phyloP scores from a whole-genome alignment of 1,284 basidiomycete genomes.

The Stereum hirsutum region DNA sequence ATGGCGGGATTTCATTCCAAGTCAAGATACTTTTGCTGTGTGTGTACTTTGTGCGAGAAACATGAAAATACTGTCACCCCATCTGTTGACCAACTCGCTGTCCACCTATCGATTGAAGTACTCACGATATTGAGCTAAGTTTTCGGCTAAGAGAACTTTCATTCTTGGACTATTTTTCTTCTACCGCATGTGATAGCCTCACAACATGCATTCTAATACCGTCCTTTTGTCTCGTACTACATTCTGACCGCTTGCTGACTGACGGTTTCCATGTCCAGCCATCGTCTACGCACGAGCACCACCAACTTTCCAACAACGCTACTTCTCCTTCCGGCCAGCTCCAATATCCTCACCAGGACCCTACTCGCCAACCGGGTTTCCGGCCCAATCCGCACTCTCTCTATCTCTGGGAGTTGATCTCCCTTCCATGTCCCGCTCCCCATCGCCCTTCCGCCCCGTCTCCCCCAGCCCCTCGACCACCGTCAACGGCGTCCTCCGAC shows the following conservation, averaged over 20 bases:
- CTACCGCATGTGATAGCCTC: conserved; percentile 4
- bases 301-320: conserved; percentile 75
- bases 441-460: conserved; percentile 40
- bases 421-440: conserved; percentile 39
- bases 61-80: too few species aligned
- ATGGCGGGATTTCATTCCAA: too few species aligned
- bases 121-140: too few species aligned
- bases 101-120: background rate
- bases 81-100: background rate
- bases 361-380: conserved; percentile 42
- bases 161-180: too few species aligned
- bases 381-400: conserved; percentile 54
- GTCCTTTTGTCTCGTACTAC: too few species aligned
- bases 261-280: too few species aligned
- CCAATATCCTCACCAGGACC: conserved; percentile 45
- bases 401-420: conserved; percentile 41
- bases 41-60: too few species aligned
- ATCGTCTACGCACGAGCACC: conserved; percentile 92
- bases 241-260: too few species aligned
- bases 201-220: conserved; percentile 1
- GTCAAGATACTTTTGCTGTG: too few species aligned
- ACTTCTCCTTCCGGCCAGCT: conserved; percentile 66
- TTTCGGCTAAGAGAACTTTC: too few species aligned
- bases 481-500: conserved; percentile 33
- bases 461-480: conserved; percentile 33